phyloP scores from a whole-genome alignment of 2,329 filamentous ascomycete genomes.

The Herpotrichia juniperi region DNA sequence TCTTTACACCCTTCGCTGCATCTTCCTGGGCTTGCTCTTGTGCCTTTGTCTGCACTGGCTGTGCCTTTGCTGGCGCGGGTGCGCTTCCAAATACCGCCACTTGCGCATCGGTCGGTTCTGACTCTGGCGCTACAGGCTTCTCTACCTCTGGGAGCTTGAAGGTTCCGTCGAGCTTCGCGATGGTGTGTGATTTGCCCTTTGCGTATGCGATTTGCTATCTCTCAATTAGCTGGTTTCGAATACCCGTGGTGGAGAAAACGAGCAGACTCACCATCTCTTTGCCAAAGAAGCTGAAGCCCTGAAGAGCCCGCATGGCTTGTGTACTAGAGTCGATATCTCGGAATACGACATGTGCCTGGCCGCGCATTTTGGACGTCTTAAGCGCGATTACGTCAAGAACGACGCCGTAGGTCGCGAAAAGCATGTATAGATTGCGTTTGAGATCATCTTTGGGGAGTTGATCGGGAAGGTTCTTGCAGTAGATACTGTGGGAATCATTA shows the following conservation, averaged over 20 bases:
- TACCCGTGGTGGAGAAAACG: neutral
- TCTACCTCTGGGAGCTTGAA: slow-evolving; percentile 70
- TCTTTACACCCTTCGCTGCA: slow-evolving; percentile 67
- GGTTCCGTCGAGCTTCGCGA: slow-evolving; percentile 90
- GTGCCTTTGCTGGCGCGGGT: slow-evolving; percentile 30
- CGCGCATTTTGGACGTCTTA: slow-evolving; percentile 90
- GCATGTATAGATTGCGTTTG: slow-evolving; percentile 84
- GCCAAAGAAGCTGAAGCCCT: slow-evolving; percentile 86
- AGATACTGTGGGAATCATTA: slow-evolving; percentile 69
- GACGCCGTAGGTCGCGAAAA: slow-evolving; percentile 92
- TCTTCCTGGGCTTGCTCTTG: slow-evolving; percentile 46
- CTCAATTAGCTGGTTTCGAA: neutral
- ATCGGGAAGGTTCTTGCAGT: slow-evolving; percentile 85
- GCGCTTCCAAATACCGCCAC: slow-evolving; percentile 52
- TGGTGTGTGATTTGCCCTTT: slow-evolving; percentile 84
- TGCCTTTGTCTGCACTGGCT: slow-evolving; percentile 31
- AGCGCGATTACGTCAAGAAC: slow-evolving; percentile 91
- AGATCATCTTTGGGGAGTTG: slow-evolving; percentile 91
- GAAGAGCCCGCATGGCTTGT: slow-evolving; percentile 87
- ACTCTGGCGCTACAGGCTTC: slow-evolving; percentile 18
- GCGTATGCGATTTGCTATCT: slow-evolving; percentile 86
- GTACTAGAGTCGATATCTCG: slow-evolving; percentile 89
- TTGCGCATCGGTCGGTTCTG: slow-evolving; percentile 27
- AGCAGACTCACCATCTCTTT: slow-evolving; percentile 73
- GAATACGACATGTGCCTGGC: slow-evolving; percentile 92